Evolutionary conservation across 345 rosid species (phyloP).

Genomic region (Bruguiera sexangula): DNA sequence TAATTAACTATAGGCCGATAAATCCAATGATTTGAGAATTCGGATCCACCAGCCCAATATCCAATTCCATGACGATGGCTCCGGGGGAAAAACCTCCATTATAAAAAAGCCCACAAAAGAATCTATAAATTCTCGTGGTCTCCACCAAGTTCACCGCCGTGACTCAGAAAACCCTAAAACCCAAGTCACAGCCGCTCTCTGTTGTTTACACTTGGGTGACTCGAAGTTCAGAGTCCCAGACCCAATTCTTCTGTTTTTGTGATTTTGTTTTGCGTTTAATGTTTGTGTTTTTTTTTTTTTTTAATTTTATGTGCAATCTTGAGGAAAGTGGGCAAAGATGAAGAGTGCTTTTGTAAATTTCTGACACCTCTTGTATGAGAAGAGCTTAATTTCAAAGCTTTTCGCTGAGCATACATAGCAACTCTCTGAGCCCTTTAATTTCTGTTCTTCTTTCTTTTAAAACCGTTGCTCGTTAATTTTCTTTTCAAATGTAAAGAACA

Average conservation of each 20-base stretch:
- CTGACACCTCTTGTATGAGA: conserved; percentile 67
- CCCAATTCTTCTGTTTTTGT: too few species aligned
- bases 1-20: too few species aligned
- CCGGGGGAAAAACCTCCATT: too few species aligned
- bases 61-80: too few species aligned
- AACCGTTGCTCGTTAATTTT: too few species aligned
- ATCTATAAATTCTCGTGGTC: neutral
- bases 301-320: neutral
- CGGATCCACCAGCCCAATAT: too few species aligned
- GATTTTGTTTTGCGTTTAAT: neutral
- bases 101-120: neutral
- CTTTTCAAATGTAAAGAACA: too few species aligned
- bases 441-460: too few species aligned
- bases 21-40: too few species aligned
- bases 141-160: too few species aligned
- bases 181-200: neutral
- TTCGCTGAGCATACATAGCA: conserved; percentile 53
- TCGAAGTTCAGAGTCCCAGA: too few species aligned
- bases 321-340: conserved; percentile 33
- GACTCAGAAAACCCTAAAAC: neutral
- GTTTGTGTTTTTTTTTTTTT: too few species aligned
- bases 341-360: conserved; percentile 40
- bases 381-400: conserved; percentile 28
- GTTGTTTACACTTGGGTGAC: neutral
- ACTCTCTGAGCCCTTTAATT: conserved; percentile 44